These are phyloP conservation scores for Metschnikowia kofuensis DNA, from an alignment of 805 yeast genomes.

Conservation along the genomic window DNA sequence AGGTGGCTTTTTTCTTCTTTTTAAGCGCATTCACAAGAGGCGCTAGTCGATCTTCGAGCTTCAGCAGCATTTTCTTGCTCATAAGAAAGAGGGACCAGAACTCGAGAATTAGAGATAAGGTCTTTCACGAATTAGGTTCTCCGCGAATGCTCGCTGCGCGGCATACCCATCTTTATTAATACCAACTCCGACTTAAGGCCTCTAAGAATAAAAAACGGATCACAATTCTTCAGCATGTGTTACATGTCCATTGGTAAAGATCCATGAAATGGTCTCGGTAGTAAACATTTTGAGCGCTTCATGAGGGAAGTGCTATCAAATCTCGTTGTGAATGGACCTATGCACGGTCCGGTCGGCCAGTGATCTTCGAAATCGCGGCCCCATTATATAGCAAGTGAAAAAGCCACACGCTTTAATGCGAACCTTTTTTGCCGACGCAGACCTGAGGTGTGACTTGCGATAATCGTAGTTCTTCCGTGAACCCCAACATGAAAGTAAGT, in stretches of 20 bases:
- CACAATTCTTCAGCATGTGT: too few relatives aligned
- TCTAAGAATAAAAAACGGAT: too few relatives aligned
- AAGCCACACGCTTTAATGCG: not conserved
- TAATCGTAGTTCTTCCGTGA: not conserved
- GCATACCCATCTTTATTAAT: not conserved
- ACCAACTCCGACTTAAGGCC: too few relatives aligned
- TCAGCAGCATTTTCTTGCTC: constrained; percentile 1
- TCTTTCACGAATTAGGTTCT: not conserved
- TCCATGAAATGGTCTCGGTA: too few relatives aligned
- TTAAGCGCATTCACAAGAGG: constrained; percentile 33
- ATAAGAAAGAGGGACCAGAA: not conserved
- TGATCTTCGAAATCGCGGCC: too few relatives aligned
- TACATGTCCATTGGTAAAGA: too few relatives aligned
- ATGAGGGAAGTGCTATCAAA: too few relatives aligned
- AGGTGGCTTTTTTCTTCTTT: constrained; percentile 43
- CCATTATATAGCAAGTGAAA: too few relatives aligned
- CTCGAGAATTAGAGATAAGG: not conserved
- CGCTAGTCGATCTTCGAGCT: constrained; percentile 17
- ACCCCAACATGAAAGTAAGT: not conserved
- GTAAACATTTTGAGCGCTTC: too few relatives aligned
- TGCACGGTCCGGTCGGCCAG: too few relatives aligned
- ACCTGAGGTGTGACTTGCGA: not conserved
- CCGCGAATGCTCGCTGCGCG: not conserved
- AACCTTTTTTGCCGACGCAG: not conserved
- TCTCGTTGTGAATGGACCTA: too few relatives aligned